phyloP scores from a whole-genome alignment of 2,329 filamentous ascomycete genomes.

The Penicillium sp. region DNA sequence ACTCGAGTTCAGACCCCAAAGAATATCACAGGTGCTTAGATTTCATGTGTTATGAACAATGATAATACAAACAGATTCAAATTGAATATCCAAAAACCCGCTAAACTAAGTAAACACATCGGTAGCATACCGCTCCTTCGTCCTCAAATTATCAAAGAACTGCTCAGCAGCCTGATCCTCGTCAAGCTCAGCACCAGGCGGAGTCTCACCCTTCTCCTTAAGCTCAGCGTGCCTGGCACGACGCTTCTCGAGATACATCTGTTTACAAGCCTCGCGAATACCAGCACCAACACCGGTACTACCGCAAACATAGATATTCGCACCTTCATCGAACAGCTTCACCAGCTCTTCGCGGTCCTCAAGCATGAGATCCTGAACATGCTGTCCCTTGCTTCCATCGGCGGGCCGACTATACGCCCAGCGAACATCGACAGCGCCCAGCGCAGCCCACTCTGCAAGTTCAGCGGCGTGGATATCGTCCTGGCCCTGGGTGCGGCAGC shows the following conservation, averaged over 20 bases:
- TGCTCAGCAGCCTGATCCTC: conserved; percentile 30
- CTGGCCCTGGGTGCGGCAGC: conserved; percentile 36
- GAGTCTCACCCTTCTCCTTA: conserved; percentile 39
- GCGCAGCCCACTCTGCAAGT: conserved; percentile 56
- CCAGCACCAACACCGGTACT: conserved; percentile 53
- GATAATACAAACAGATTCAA: background rate
- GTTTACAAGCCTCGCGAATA: conserved; percentile 44
- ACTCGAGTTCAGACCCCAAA: background rate
- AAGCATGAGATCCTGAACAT: conserved; percentile 56
- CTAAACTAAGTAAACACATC: conserved; percentile 55
- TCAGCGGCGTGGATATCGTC: conserved; percentile 41
- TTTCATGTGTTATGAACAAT: too few relatives aligned
- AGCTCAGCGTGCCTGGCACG: conserved; percentile 36
- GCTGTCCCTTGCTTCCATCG: conserved; percentile 50
- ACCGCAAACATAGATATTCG: conserved; percentile 66
- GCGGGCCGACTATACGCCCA: conserved; percentile 59
- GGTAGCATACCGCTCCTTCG: conserved; percentile 58
- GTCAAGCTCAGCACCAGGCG: conserved; percentile 20
- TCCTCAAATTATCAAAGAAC: conserved; percentile 31
- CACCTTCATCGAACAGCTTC: conserved; percentile 49
- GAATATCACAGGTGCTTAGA: background rate
- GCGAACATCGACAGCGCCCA: conserved; percentile 61
- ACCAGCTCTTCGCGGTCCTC: conserved; percentile 48
- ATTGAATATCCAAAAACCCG: background rate
- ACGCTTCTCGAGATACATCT: conserved; percentile 34